A percentile compares a stretch with the other conserved stretches of the same genome.
Evolutionary conservation across 1,139 yeast genomes (phyloP).

Genomic region (Komagataea norvegica): DNA sequence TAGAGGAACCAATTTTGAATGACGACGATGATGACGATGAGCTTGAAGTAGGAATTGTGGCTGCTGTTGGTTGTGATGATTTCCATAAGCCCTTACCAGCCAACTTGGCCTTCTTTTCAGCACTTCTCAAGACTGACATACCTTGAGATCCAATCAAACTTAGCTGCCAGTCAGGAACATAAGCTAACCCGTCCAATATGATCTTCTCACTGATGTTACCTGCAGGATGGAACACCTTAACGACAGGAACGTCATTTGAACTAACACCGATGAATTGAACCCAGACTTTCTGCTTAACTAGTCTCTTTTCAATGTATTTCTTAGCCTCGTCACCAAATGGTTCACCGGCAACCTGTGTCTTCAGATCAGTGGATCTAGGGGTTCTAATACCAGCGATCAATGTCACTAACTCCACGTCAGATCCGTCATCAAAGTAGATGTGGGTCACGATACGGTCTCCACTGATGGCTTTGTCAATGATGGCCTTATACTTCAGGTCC

Average conservation of each 20-base stretch:
- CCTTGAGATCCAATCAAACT: slow-evolving; percentile 59
- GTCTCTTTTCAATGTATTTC: slow-evolving; percentile 58
- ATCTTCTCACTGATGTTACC: slow-evolving; percentile 72
- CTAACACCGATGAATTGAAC: slow-evolving; percentile 57
- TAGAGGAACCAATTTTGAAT: slow-evolving; percentile 41
- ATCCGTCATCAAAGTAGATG: slow-evolving; percentile 48
- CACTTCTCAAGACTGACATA: slow-evolving; percentile 59
- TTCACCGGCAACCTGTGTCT: slow-evolving; percentile 33
- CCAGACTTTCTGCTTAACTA: slow-evolving; percentile 59
- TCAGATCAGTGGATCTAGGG: slow-evolving; percentile 55
- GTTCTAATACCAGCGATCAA: slow-evolving; percentile 69
- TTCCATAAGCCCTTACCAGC: slow-evolving; percentile 63
- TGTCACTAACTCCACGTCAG: slow-evolving; percentile 49
- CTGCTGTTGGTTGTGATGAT: slow-evolving; percentile 24
- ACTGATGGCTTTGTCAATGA: slow-evolving; percentile 70
- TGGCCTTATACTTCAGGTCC: slow-evolving; percentile 35
- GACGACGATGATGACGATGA: slow-evolving; percentile 24
- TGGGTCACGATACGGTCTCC: slow-evolving; percentile 59
- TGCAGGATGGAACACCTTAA: slow-evolving; percentile 55
- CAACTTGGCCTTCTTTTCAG: slow-evolving; percentile 64
- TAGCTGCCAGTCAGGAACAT: slow-evolving; percentile 81
- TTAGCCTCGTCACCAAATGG: slow-evolving; percentile 66
- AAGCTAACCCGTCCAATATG: slow-evolving; percentile 66
- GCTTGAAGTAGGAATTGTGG: slow-evolving; percentile 13
- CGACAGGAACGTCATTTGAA: slow-evolving; percentile 61